phyloP scores from a whole-genome alignment of 768 basidiomycete genomes.

The Lentinus tigrinus region DNA sequence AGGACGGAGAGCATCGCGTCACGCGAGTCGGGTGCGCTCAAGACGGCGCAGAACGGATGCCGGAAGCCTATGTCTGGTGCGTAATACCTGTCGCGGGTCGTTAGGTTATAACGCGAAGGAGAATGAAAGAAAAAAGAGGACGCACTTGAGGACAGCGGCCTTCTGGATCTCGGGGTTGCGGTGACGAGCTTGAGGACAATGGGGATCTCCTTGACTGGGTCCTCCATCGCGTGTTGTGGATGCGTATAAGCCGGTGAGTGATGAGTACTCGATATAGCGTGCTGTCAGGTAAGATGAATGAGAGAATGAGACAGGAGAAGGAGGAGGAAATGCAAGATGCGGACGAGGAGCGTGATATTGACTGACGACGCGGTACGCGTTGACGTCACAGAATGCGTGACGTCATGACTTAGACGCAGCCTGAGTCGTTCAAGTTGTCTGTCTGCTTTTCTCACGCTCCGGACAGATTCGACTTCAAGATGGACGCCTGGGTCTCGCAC shows the following conservation, averaged over 20 bases:
- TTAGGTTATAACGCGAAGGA: neutral
- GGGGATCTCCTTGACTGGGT: constrained; percentile 50
- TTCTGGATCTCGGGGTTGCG: constrained; percentile 52
- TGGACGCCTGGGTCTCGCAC: constrained; percentile 62
- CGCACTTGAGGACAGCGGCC: constrained; percentile 34
- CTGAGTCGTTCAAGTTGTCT: constrained; percentile 9
- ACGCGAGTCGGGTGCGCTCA: constrained; percentile 48
- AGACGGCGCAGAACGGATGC: constrained; percentile 56
- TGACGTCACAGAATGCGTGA: too few relatives aligned
- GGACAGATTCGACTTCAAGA: constrained; percentile 47
- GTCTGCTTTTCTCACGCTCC: neutral
- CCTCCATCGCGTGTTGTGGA: constrained; percentile 41
- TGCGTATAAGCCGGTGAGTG: too few relatives aligned
- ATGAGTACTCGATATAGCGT: too few relatives aligned
- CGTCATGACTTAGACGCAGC: too few relatives aligned
- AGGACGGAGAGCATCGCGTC: constrained; percentile 56
- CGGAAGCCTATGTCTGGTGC: constrained; percentile 53
- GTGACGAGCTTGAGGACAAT: constrained; percentile 45
- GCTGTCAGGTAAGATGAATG: too few relatives aligned
- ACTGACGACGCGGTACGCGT: too few relatives aligned
- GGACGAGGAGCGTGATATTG: too few relatives aligned
- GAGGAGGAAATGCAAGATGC: too few relatives aligned
- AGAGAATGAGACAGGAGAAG: too few relatives aligned
- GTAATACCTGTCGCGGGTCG: constrained; percentile 42
- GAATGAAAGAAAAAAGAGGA: neutral